phyloP scores from a whole-genome alignment of 257 asterid species.

The Nicotiana tabacum region DNA sequence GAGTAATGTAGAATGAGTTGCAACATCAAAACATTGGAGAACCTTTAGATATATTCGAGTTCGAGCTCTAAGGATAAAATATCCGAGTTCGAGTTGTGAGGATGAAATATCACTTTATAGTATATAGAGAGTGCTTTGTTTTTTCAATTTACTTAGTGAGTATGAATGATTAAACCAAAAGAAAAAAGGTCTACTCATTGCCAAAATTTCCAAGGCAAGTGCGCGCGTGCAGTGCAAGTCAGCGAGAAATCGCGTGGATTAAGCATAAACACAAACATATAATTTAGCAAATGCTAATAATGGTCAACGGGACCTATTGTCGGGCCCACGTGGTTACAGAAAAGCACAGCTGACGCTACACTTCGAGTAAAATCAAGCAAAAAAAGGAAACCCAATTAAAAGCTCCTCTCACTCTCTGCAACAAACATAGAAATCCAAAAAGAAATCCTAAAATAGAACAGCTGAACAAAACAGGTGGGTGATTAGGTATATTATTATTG shows the following conservation, averaged over 20 bases:
- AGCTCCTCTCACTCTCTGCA: neutral
- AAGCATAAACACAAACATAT: neutral
- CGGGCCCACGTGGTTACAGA: neutral
- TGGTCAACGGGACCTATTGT: slow-evolving; percentile 5
- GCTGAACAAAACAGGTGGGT: slow-evolving; percentile 1
- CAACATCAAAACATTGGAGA: neutral
- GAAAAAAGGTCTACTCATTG: neutral
- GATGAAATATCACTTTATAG: too few species aligned
- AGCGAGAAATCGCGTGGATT: neutral
- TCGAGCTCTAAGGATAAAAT: too few species aligned
- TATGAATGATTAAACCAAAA: neutral
- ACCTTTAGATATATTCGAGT: too few species aligned
- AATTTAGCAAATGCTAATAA: neutral
- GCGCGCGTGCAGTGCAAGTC: neutral
- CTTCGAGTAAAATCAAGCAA: slow-evolving; percentile 1
- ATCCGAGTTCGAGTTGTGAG: too few species aligned
- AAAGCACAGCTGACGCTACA: slow-evolving; percentile 5
- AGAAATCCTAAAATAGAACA: neutral
- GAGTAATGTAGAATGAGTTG: neutral
- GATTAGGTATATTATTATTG: neutral
- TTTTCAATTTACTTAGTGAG: too few species aligned
- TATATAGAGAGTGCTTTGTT: too few species aligned
- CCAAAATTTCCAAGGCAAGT: neutral
- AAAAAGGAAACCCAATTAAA: neutral
- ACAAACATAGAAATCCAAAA: slow-evolving; percentile 12